These are phyloP conservation scores for Mucor circinelloides DNA, from an alignment of 371 early-diverging fungal genomes.

Conservation along the genomic window DNA sequence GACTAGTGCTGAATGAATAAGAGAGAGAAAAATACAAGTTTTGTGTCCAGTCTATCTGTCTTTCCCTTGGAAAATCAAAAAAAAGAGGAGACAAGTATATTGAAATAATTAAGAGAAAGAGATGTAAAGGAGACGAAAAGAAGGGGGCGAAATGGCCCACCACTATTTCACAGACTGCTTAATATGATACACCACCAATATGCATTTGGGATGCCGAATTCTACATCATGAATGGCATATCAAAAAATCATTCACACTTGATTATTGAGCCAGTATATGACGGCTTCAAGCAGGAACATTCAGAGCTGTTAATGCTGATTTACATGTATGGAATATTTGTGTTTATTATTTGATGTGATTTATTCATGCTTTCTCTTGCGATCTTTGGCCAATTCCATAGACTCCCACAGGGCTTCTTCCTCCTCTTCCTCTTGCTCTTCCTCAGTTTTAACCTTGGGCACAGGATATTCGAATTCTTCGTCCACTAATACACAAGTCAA, in stretches of 20 bases:
- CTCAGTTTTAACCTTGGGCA: constrained; percentile 30
- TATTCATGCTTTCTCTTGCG: constrained; percentile 25
- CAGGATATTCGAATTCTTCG: constrained; percentile 44
- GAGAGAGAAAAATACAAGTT: neutral
- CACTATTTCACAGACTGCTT: neutral
- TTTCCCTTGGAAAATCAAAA: neutral
- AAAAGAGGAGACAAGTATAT: neutral
- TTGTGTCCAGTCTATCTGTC: neutral
- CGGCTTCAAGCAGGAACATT: neutral
- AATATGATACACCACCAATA: neutral
- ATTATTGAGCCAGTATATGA: too few relatives aligned
- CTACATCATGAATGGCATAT: neutral
- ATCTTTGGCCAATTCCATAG: constrained; percentile 25
- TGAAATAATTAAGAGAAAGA: neutral
- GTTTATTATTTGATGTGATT: neutral
- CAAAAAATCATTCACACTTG: too few relatives aligned
- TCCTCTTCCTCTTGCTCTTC: constrained; percentile 50
- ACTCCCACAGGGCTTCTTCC: constrained; percentile 59
- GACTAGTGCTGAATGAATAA: neutral
- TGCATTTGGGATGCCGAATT: neutral
- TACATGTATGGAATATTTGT: neutral
- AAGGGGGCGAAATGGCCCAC: neutral
- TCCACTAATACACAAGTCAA: constrained; percentile 73
- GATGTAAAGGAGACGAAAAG: neutral
- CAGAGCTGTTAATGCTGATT: neutral